These are phyloP conservation scores for Aeschynomene evenia DNA, from an alignment of 306 rosid genomes.

Conservation along the genomic window DNA sequence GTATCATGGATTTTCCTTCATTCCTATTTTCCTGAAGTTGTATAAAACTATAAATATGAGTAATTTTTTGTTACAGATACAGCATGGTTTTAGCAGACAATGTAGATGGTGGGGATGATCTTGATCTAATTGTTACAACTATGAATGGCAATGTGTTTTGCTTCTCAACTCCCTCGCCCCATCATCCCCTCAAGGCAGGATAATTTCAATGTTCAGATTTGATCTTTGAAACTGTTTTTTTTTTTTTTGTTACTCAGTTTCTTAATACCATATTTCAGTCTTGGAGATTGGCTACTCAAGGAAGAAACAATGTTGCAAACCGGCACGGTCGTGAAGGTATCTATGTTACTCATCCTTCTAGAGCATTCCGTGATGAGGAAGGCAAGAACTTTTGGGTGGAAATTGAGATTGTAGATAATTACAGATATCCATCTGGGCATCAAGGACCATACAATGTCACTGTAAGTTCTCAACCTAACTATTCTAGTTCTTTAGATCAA, in stretches of 20 bases:
- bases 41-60: not conserved
- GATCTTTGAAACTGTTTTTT: constrained; percentile 20
- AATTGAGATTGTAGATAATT: constrained; percentile 74
- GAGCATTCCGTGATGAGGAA: constrained; percentile 97
- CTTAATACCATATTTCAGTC: constrained; percentile 52
- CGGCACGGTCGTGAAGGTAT: constrained; percentile 81
- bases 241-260: constrained; percentile 12
- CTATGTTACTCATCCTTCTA: constrained; percentile 72
- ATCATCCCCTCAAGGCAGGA: constrained; percentile 92
- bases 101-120: constrained; percentile 99
- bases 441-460: constrained; percentile 93
- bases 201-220: constrained; percentile 22
- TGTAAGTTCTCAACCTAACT: constrained; percentile 43
- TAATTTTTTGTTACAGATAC: constrained; percentile 62
- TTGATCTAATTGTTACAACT: constrained; percentile 89
- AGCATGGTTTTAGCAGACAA: constrained; percentile 98
- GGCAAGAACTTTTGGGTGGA: constrained; percentile 94
- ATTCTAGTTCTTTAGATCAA: not conserved
- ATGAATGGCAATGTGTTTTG: constrained; percentile 99
- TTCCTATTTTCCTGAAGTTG: constrained; percentile 13
- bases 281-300: constrained; percentile 80
- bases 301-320: constrained; percentile 74
- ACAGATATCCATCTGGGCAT: constrained; percentile 85
- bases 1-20: constrained; percentile 15
- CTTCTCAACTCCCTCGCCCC: constrained; percentile 88